These are phyloP conservation scores for Pleurotus sapidus DNA, from an alignment of 768 basidiomycete genomes.

Conservation along the genomic window DNA sequence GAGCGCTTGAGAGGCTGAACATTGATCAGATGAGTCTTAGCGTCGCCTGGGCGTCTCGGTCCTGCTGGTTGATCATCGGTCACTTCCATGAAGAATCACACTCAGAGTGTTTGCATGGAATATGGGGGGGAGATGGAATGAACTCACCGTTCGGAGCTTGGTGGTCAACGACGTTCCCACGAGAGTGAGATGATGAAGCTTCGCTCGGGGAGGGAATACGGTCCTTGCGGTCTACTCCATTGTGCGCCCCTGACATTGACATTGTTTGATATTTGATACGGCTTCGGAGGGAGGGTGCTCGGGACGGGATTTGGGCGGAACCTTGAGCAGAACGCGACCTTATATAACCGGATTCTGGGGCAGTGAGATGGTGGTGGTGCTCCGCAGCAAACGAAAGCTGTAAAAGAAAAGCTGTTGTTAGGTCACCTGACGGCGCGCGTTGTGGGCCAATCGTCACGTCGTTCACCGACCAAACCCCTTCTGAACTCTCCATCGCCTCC, in stretches of 20 bases:
- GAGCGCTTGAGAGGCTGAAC: constrained; percentile 84
- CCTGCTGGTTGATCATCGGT: constrained; percentile 53
- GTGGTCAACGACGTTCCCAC: constrained; percentile 72
- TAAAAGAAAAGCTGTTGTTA: no score
- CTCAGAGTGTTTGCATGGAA: constrained; percentile 13
- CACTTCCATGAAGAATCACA: constrained; percentile 35
- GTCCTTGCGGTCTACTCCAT: constrained; percentile 49
- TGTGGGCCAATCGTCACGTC: no score
- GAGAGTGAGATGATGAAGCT: constrained; percentile 26
- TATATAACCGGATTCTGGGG: not conserved
- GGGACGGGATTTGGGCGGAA: not conserved
- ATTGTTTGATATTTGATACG: not conserved
- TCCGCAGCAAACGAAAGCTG: constrained; percentile 5
- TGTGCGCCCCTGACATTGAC: constrained; percentile 11
- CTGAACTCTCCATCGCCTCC: no score
- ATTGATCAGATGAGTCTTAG: constrained; percentile 51
- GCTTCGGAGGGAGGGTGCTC: no score
- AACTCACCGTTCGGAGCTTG: constrained; percentile 59
- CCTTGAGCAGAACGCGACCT: not conserved
- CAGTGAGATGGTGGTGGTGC: not conserved
- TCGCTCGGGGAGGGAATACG: constrained; percentile 42
- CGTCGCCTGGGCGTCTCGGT: constrained; percentile 25
- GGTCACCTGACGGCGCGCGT: no score
- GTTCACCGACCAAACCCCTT: no score
- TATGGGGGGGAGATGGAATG: not conserved